Base-by-base conservation (phyloP, 1,139 yeast species). In the Pichiaceae sp. region DNA sequence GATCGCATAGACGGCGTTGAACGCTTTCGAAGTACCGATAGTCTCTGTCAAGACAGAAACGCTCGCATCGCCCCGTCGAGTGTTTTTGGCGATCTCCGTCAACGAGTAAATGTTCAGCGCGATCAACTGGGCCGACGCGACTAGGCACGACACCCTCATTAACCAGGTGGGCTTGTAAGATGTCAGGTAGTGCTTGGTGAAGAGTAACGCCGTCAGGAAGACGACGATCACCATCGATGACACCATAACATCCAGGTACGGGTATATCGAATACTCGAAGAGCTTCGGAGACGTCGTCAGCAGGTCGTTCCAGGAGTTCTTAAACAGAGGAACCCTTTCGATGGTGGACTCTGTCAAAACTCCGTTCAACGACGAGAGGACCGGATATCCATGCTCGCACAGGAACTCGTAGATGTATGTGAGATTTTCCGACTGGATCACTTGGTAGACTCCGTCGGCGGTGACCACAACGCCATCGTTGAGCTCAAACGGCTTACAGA, bases 181-280 rank as follows among this genome's bases (percentile, higher is more conserved):
- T 44, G 62, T 36, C 50, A 54, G 16, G 52, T 55, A 43, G 68
- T 76, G 75, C 53, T 74, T 78, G 14, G 86, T 72, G 42, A 78
- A 65, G 15, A 80, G 76, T 36, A 79, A 70, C 3, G 81, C 56
- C 1, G 87, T 76, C 26, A 82, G 57, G 43, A 78, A 75, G 61
- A 81, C 64, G 6, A 81, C 73, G 9, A 81, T 68, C 15, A 80
- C 80, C 14, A 82, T 75, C 54, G 79, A 78, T 1, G 78, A 70
- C 9, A 85, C 69, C 19, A 81, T 57, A 0, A 83, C 71, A 50
- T 78, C 76, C 1, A 80, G 60, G 26, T 78, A 66, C 0, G 87
- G 73, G 35, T 71, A 80, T 19, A 78, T 65, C 39, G 81, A 69
- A 12, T 33, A 31, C 14, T 39, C 30, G 11, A 26, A 49, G 0